Evolutionary conservation across 768 basidiomycete species (phyloP), one percentile per base, ranked within the genome.

Genomic region (Hericium erinaceus): DNA sequence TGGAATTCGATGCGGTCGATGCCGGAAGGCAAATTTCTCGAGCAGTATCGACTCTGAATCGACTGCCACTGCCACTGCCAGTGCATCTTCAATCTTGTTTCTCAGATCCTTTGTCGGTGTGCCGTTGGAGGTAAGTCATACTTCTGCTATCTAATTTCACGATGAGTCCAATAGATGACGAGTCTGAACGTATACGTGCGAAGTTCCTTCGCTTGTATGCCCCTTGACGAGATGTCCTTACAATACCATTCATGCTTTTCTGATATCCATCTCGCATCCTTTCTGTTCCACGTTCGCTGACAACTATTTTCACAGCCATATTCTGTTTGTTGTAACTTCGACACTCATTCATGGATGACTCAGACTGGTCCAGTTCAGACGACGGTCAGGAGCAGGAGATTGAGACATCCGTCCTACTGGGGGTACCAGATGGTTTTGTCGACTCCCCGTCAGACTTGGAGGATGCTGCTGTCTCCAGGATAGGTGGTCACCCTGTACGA

Each of bases 171-270:
- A 33, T 70, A 81, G 81, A 83, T 83, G 81, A 83, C 90, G 90
- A 92, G 91, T 93, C 91, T 76, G 91, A 92, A 72, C 68, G 66
- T 69, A 69, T 64, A 60, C 67, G 59, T 67, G 64, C 74, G 76
- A 79, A 83, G 83, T 80, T 83, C 28, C 49, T 51, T 81, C 83
- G 82, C 79, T 77, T 69, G 72, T 66, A 51, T 64, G 62, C 64
- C 63, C 75, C 60, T 67, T 86, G 89, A 90, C 81, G 89, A 91
- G 65, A 74, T 75, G 59, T 70, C 68, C 71, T 74, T 71, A 68
- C 66, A 76, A 75, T 87, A 87, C 90, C 89, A 92, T 93, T 93
- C 91, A 93, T 92, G 91, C 89, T 77, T 85, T 77, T 74, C 91
- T 55, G 54, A 55, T 28, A 57, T 58, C 56, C 64, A 52, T 64